These are phyloP conservation scores for Rhizophagus sp. DNA, from an alignment of 192 early-diverging fungal genomes.

Conservation along the genomic window DNA sequence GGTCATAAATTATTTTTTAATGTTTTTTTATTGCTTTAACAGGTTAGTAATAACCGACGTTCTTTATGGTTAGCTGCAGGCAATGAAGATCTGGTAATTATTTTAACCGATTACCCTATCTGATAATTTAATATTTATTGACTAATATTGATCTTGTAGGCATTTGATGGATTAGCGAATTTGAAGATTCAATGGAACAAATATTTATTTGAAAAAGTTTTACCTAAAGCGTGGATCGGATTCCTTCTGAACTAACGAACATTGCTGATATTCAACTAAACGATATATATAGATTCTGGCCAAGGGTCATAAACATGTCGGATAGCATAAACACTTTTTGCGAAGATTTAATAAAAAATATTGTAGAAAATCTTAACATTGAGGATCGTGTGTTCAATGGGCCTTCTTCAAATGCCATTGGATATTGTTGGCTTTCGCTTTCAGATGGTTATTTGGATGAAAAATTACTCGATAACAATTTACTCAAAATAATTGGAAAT, in stretches of 20 bases:
- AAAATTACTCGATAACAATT: too few species aligned
- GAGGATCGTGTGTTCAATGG: neutral
- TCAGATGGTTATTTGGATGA: neutral
- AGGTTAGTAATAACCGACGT: conserved; percentile 9
- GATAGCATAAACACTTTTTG: neutral
- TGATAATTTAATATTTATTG: neutral
- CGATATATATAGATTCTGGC: conserved; percentile 12
- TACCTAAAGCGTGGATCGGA: neutral
- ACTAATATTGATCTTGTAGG: neutral
- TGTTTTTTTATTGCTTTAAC: neutral
- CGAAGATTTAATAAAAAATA: neutral
- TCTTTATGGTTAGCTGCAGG: neutral
- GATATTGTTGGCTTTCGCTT: conserved; percentile 6
- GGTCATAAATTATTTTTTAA: neutral
- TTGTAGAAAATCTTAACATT: neutral
- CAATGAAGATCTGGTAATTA: neutral
- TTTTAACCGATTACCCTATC: neutral
- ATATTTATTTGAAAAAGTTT: neutral
- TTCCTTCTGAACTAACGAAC: neutral
- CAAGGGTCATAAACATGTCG: neutral
- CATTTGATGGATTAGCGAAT: neutral
- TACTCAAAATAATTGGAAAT: neutral
- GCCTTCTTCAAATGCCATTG: neutral
- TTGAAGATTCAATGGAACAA: neutral
- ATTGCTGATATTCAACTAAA: neutral